Conservation (phyloP, 2,329 filamentous ascomycete species). For the Paecilomyces sp. region DNA sequence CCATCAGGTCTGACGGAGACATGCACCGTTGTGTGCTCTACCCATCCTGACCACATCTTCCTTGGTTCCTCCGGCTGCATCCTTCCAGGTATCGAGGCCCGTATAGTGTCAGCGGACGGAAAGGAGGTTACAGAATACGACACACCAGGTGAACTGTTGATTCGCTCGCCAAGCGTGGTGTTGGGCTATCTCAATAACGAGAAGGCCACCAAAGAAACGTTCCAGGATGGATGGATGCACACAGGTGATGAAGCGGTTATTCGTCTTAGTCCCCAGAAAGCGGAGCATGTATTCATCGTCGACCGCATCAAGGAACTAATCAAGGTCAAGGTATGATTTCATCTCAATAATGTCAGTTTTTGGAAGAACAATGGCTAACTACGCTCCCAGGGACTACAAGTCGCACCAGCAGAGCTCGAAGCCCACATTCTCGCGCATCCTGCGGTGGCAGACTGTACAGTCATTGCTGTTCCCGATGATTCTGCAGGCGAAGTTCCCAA, state of each 20-base stretch:
- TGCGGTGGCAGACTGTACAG: constrained; percentile 68
- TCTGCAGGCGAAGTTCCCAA: constrained; percentile 56
- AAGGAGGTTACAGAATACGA: constrained; percentile 64
- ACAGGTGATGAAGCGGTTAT: constrained; percentile 82
- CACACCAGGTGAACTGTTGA: constrained; percentile 70
- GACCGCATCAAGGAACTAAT: constrained; percentile 76
- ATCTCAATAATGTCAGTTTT: constrained; percentile 17
- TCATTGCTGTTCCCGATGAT: constrained; percentile 65
- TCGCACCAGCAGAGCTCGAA: constrained; percentile 76
- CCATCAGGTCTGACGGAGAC: constrained; percentile 66
- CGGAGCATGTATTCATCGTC: constrained; percentile 78
- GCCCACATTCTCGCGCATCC: constrained; percentile 69
- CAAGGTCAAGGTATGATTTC: constrained; percentile 61
- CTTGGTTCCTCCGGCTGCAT: constrained; percentile 67
- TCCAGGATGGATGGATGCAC: constrained; percentile 69
- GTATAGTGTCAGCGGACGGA: constrained; percentile 62
- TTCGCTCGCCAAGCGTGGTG: constrained; percentile 69
- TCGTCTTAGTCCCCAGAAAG: constrained; percentile 53
- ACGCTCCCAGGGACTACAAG: constrained; percentile 61
- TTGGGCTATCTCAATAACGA: constrained; percentile 84
- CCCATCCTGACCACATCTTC: constrained; percentile 53
- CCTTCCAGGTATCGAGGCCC: constrained; percentile 56
- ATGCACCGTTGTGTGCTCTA: constrained; percentile 59
- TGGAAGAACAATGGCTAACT: not conserved
- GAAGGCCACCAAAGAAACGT: constrained; percentile 75